Evolutionary conservation across 345 rosid genomes (phyloP).

Genomic region (Bruguiera parviflora): DNA sequence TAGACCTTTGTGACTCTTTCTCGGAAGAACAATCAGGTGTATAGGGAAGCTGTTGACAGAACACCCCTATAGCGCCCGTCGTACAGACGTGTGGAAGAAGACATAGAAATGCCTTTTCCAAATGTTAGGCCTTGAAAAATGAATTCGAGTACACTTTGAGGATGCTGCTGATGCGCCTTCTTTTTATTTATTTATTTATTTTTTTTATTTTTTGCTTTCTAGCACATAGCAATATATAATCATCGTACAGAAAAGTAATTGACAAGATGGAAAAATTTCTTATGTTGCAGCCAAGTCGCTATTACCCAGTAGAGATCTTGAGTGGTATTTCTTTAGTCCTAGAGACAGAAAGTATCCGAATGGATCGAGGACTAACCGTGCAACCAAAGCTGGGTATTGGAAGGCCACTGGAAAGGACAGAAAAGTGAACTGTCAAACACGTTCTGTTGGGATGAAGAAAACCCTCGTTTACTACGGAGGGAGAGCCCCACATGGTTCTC

Average conservation of each 20-base stretch:
- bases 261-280: neutral
- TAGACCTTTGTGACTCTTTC: slow-evolving; percentile 5
- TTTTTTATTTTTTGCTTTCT: neutral
- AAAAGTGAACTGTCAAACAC: slow-evolving; percentile 70
- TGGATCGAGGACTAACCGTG: slow-evolving; percentile 93
- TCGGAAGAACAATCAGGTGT: slow-evolving; percentile 36
- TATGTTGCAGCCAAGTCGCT: slow-evolving; percentile 65
- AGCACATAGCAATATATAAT: neutral
- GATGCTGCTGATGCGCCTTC: neutral
- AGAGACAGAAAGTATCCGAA: slow-evolving; percentile 92
- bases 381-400: slow-evolving; percentile 97
- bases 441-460: slow-evolving; percentile 87
- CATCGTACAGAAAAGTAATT: neutral
- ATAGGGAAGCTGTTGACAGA: too few relatives aligned
- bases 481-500: slow-evolving; percentile 90
- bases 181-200: neutral
- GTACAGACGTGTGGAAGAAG: too few relatives aligned
- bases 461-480: slow-evolving; percentile 91
- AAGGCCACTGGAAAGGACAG: slow-evolving; percentile 97
- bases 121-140: neutral
- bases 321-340: slow-evolving; percentile 97
- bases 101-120: neutral
- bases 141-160: neutral
- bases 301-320: slow-evolving; percentile 88
- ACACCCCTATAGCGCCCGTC: too few relatives aligned